Evolutionary conservation across 2,329 filamentous ascomycete genomes (phyloP).

Genomic region (Penicillium hordei): DNA sequence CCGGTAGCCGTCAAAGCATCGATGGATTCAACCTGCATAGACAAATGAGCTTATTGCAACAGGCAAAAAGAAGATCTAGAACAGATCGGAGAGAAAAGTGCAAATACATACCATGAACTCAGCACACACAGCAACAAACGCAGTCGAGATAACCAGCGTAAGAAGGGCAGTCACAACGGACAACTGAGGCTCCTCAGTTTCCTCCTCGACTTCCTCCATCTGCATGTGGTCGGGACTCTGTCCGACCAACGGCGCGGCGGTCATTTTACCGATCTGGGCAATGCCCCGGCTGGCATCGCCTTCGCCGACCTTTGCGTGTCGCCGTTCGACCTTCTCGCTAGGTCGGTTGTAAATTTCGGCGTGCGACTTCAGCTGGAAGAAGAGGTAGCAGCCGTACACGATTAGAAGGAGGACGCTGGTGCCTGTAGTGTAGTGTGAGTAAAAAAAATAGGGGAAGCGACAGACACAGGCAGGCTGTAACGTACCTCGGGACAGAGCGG

Average conservation of each 20-base stretch:
- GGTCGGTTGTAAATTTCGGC: conserved; percentile 74
- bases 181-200: conserved; percentile 72
- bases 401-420: conserved; percentile 77
- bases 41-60: neutral
- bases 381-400: conserved; percentile 79
- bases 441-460: neutral
- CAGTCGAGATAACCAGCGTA: conserved; percentile 71
- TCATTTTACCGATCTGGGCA: conserved; percentile 55
- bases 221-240: conserved; percentile 50
- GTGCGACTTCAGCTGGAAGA: conserved; percentile 91
- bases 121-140: conserved; percentile 74
- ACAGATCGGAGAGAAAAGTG: neutral
- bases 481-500: conserved; percentile 34
- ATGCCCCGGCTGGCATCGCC: conserved; percentile 53
- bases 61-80: neutral
- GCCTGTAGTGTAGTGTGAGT: conserved; percentile 10
- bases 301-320: conserved; percentile 47
- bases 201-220: conserved; percentile 62
- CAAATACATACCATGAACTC: conserved; percentile 56
- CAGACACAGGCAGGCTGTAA: neutral
- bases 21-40: conserved; percentile 52
- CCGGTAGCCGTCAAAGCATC: conserved; percentile 52
- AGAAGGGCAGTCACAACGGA: conserved; percentile 69
- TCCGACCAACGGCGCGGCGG: conserved; percentile 49
- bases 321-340: conserved; percentile 72